phyloP scores from a whole-genome alignment of 371 early-diverging fungal species.

The Circinella minor region DNA sequence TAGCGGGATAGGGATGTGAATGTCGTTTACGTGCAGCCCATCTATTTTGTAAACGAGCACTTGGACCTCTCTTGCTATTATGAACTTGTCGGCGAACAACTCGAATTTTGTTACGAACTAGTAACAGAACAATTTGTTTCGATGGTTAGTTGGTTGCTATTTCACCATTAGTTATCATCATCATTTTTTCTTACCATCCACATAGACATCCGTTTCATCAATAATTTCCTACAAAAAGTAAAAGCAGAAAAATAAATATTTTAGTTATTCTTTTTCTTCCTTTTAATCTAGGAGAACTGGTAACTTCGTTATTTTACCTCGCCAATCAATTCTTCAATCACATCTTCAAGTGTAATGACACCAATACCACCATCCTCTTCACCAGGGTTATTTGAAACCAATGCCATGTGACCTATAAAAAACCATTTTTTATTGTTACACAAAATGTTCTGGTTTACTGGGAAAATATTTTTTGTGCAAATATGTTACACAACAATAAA shows the following conservation, averaged over 20 bases:
- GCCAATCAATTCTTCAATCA: constrained; percentile 96
- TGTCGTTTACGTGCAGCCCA: constrained; percentile 18
- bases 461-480: too few relatives aligned
- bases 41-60: constrained; percentile 11
- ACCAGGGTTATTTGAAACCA: constrained; percentile 68
- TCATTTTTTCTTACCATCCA: constrained; percentile 62
- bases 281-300: neutral
- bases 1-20: constrained; percentile 6
- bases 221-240: constrained; percentile 75
- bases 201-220: constrained; percentile 93
- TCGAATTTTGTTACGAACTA: constrained; percentile 47
- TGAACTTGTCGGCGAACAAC: constrained; percentile 45
- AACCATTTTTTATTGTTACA: neutral
- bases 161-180: neutral
- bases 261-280: neutral
- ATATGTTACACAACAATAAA: neutral
- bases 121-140: neutral
- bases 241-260: neutral
- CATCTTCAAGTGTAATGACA: constrained; percentile 95
- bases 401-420: constrained; percentile 64
- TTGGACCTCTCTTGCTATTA: constrained; percentile 17
- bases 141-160: too few relatives aligned
- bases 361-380: constrained; percentile 71
- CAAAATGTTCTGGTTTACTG: neutral
- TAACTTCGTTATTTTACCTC: constrained; percentile 46